Evolutionary conservation across 768 basidiomycete genomes (phyloP).

Genomic region (Suillus subluteus): DNA sequence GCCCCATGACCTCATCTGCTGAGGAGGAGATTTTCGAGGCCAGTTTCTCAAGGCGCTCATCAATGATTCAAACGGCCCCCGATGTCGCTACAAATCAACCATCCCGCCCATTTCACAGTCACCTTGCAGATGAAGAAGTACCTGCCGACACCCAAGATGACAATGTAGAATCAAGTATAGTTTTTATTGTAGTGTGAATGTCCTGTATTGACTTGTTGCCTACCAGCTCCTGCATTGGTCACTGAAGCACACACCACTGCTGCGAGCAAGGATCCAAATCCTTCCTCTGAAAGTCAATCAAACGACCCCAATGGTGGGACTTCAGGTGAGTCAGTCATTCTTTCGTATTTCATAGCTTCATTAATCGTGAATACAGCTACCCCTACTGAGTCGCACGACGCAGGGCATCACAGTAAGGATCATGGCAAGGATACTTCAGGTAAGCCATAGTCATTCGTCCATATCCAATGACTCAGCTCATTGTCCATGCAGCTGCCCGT

Average conservation of each 20-base stretch:
- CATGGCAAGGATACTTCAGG: slow-evolving; percentile 4
- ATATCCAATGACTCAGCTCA: background rate
- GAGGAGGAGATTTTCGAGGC: slow-evolving; percentile 1
- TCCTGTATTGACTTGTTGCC: background rate
- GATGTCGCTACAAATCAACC: background rate
- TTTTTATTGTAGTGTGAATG: background rate
- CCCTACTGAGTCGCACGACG: background rate
- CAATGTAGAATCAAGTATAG: background rate
- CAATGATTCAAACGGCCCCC: background rate
- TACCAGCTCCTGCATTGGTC: background rate
- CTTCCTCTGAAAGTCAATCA: background rate
- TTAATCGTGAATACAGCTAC: background rate
- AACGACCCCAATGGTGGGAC: background rate
- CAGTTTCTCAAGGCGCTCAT: background rate
- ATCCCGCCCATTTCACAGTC: background rate
- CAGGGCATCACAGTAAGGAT: background rate
- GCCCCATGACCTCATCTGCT: slow-evolving; percentile 1
- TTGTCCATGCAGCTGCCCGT: background rate
- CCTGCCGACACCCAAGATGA: background rate
- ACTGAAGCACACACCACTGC: background rate
- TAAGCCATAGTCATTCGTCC: background rate
- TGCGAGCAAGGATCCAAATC: background rate
- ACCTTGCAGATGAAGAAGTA: background rate
- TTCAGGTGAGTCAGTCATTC: background rate
- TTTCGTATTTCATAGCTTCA: background rate